Base-by-base conservation (phyloP, 1,139 yeast genomes). In the Suhomyces bokatorum region DNA sequence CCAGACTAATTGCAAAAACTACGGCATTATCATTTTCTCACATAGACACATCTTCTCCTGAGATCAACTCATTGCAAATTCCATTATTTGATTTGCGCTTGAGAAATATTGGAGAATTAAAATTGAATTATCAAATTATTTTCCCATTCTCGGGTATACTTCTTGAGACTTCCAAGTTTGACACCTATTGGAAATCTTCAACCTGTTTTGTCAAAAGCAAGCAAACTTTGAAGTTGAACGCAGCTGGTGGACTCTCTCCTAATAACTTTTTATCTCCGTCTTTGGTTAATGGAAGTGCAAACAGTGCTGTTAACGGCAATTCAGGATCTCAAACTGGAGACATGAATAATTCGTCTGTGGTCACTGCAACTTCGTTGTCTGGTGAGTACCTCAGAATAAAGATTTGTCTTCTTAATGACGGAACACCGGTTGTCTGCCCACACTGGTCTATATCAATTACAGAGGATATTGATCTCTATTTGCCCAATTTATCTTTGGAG, bases 131-230 rank as follows among this genome's bases (percentile, higher is more conserved):
- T 66, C 95, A 89, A 56, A 80, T 93, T 7, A 88, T 93, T 44
- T 83, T 83, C 61, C 98, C 99, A n/a, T 93, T 85, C 63, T 76
- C 85, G 4, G 97, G 97, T 4, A 76, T 75, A 12, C 85, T 96
- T 9, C 70, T 93, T 45, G 98, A 91, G 63, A 87, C 95, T 35
- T 84, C 96, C 6, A 88, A 90, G 67, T 91, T 88, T 60, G 97
- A 91, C 59, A 91, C 98, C 0, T 93, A 93, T 66, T 93, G 99
- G 99, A 93, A 91, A 65, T 84, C 96, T 1, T 87, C 96, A 0
- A 79, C 78, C 4, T 68, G 69, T 38, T 67, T 69, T 43, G 67
- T 70, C 17, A 71, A 70, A 43, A 64, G 62, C 43, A 63, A 58
- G 35, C 60, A 60, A 28, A 56, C 64, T 4, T 54, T 64, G 44